A percentile compares a stretch with the other conserved stretches of the same genome.
phyloP scores from a whole-genome alignment of 176 grass and related monocot genomes.

The Pontederia paniculata region DNA sequence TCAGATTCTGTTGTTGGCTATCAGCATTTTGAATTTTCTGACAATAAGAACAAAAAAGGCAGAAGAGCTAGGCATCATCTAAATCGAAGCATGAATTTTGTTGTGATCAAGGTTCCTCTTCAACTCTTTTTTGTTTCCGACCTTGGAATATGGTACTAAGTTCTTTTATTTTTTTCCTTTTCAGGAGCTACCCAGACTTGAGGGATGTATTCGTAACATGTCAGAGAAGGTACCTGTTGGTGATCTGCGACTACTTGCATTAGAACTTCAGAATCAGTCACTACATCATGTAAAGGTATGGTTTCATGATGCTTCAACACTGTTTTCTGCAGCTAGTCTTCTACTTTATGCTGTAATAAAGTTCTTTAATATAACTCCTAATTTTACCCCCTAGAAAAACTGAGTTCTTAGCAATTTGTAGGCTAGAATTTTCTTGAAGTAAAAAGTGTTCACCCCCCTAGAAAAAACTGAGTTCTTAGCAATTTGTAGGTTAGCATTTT shows the following conservation, averaged over 20 bases:
- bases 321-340: conserved; percentile 12
- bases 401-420: no score
- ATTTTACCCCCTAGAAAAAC: no score
- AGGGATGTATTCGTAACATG: conserved; percentile 55
- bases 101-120: conserved; percentile 86
- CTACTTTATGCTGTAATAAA: conserved; percentile 4
- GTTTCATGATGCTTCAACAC: conserved; percentile 7
- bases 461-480: no score
- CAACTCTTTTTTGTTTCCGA: conserved; percentile 13
- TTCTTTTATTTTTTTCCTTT: conserved; percentile 19
- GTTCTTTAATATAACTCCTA: conserved; percentile 1
- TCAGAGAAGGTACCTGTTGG: conserved; percentile 59
- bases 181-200: conserved; percentile 81
- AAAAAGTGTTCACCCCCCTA: no score
- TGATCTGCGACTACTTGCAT: conserved; percentile 58
- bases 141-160: conserved; percentile 14
- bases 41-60: conserved; percentile 73
- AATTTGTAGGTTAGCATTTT: no score
- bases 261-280: conserved; percentile 70
- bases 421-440: no score
- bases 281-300: conserved; percentile 74
- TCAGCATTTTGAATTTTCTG: conserved; percentile 58
- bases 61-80: conserved; percentile 39
- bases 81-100: conserved; percentile 35
- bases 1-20: conserved; percentile 89